Percentiles rank a stretch among this genome's conserved stretches.
These are phyloP conservation scores for Spatholobus suberectus DNA, from an alignment of 306 rosid genomes.

Conservation along the genomic window DNA sequence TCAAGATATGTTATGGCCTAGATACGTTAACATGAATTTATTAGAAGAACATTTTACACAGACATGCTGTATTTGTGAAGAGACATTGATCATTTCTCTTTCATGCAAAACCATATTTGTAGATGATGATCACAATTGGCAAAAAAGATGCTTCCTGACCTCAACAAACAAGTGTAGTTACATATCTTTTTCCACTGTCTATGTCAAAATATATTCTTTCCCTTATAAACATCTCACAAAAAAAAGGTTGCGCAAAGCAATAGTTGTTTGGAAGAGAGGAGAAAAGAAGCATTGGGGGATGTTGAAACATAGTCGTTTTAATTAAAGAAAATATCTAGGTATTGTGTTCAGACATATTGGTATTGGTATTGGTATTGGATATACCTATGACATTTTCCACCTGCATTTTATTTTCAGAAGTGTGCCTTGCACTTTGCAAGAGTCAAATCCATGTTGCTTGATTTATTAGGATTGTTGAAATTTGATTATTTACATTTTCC, in stretches of 20 bases:
- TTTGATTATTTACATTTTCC: background rate
- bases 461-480: slow-evolving; percentile 13
- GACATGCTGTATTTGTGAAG: background rate
- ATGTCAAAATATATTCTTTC: background rate
- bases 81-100: background rate
- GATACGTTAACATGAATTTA: background rate
- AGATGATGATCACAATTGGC: background rate
- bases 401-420: background rate
- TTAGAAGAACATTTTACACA: background rate
- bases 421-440: background rate
- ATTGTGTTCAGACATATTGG: background rate
- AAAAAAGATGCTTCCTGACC: background rate
- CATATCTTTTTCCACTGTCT: background rate
- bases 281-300: background rate
- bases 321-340: background rate
- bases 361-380: background rate
- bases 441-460: slow-evolving; percentile 20
- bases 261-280: background rate
- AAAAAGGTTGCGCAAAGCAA: background rate
- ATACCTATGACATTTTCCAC: background rate
- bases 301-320: background rate
- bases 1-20: background rate
- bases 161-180: background rate
- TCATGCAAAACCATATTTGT: background rate
- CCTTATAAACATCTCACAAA: background rate